Base-by-base conservation (phyloP, 176 grass and related monocot species). In the Rhynchospora tenuis region DNA sequence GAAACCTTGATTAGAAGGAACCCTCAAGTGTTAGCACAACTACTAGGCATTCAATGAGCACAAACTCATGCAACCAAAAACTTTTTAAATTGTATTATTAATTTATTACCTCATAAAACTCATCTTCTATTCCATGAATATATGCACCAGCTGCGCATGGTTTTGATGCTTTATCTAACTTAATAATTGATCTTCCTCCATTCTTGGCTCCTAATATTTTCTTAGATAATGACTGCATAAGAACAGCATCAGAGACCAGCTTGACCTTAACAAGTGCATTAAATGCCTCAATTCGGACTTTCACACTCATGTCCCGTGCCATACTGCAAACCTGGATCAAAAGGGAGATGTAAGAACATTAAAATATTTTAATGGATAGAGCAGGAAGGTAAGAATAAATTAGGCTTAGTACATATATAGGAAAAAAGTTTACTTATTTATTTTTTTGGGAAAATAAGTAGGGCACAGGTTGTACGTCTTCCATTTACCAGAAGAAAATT, bases 71-170 rank as follows among this genome's bases (percentile, higher is more conserved):
- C 33, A 38, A 76, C 48, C 23, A 76, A 55, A 22, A 12, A 23
- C 23, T 76, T 20, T 54, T 86, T 48, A 9, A 60, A 23, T 81
- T 44, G 16, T 14, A 81, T 10, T 14, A 44, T 47, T 81, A 63
- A 31, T 13, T 47, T 23, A 59, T 81, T 82, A 98, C 92, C 90
- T 94, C 87, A 85, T 86, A 91, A 80, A 90, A 94, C 65, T 98
- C 95, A 66, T 94, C 92, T 84, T 98, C 95, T 74, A 98, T 84
- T 64, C 95, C 95, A 86, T 98, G 92, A 2, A 86, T 73, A 87
- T 93, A 98, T 64, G 88, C 84, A 56, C 95, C 95, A 87, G 92
- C 87, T 17, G 86, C 90, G 79, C 85, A 94, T 80, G 83, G 57
- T 83, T 90, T 93, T 83, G 89, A 87, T 80, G 79, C 86, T 19